Percentiles rank a stretch among this genome's conserved stretches.
phyloP scores from a whole-genome alignment of 192 early-diverging fungal genomes.

The Borealophlyctis nickersoniae region DNA sequence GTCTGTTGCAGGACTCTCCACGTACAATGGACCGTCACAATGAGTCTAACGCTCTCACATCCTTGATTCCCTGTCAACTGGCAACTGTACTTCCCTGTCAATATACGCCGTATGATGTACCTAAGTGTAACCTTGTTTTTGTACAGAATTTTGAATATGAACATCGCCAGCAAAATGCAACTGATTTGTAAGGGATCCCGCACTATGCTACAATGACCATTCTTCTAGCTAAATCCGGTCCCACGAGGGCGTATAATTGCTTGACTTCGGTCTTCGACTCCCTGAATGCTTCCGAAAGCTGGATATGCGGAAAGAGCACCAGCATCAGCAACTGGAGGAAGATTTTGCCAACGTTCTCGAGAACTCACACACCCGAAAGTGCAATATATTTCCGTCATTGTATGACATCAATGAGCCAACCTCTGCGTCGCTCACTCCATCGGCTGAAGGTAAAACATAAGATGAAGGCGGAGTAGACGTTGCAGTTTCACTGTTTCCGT shows the following conservation, averaged over 20 bases:
- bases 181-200: not conserved
- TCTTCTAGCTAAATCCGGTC: not conserved
- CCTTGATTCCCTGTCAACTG: no score
- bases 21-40: conserved; percentile 22
- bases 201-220: conserved; percentile 3
- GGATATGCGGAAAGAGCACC: not conserved
- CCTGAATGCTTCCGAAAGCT: not conserved
- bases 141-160: no score
- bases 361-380: conserved; percentile 6
- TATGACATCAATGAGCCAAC: conserved; percentile 3
- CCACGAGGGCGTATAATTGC: conserved; percentile 12
- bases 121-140: no score
- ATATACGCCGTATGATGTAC: no score
- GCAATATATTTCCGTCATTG: conserved; percentile 3
- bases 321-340: not conserved
- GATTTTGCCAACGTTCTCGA: not conserved
- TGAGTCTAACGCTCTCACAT: not conserved
- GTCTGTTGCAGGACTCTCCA: conserved; percentile 34
- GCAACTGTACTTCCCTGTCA: no score
- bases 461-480: no score
- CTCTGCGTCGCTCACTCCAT: conserved; percentile 6
- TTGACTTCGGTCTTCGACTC: conserved; percentile 16
- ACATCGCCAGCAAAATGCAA: not conserved
- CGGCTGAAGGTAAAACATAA: no score
- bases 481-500: not conserved